Evolutionary conservation across 139 green algal species (phyloP).

Genomic region (Coccomyxa sp.): DNA sequence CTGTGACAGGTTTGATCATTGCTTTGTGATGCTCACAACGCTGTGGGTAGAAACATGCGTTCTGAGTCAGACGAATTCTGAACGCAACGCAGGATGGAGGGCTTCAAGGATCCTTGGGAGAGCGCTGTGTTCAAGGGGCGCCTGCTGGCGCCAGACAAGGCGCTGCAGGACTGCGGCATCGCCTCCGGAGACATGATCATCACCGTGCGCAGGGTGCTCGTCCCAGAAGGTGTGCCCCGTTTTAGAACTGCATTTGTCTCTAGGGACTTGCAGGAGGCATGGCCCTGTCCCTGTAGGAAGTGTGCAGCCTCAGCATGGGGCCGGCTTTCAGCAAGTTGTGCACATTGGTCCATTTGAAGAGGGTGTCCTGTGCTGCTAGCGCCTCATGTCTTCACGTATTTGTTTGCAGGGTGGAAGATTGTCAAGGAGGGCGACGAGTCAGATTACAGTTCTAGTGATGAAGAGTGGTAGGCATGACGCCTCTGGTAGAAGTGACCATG

Average conservation of each 20-base stretch:
- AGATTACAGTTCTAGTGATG: not conserved
- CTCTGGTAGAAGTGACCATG: no score
- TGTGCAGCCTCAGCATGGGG: not conserved
- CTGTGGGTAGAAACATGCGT: no score
- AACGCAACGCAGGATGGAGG: constrained; percentile 38
- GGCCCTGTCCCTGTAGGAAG: not conserved
- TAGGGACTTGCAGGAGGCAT: not conserved
- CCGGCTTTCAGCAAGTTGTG: not conserved
- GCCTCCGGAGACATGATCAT: constrained; percentile 15
- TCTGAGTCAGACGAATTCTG: no score
- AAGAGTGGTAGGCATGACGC: no score
- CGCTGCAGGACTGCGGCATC: constrained; percentile 26
- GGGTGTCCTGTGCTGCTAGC: not conserved
- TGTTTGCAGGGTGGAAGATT: not conserved
- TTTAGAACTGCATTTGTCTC: not conserved
- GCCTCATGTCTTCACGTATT: not conserved
- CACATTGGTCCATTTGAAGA: not conserved
- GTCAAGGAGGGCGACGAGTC: not conserved
- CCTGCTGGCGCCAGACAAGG: constrained; percentile 10
- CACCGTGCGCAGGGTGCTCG: constrained; percentile 25
- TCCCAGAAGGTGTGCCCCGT: constrained; percentile 22
- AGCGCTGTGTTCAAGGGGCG: constrained; percentile 30
- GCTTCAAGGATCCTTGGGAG: constrained; percentile 42
- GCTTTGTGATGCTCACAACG: no score
- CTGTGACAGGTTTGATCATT: no score